Conservation (phyloP, 2,329 filamentous ascomycete genomes). For the Apiospora arundinis region DNA sequence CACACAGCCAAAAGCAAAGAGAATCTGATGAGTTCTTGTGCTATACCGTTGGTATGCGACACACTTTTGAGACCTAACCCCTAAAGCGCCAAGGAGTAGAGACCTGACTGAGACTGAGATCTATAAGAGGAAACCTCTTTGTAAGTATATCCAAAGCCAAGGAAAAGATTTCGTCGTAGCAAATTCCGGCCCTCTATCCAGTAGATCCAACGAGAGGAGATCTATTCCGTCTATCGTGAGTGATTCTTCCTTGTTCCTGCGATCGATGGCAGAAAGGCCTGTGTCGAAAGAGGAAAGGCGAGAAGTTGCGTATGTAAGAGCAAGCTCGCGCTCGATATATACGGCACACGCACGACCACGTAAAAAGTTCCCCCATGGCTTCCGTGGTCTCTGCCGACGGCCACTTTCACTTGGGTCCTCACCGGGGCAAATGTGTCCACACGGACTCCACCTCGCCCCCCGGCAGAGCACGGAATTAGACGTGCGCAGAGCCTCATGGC, state of each 20-base stretch:
- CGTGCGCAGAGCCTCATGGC: conserved; percentile 6
- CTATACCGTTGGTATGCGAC: not conserved
- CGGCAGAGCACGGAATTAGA: not conserved
- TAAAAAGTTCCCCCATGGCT: not conserved
- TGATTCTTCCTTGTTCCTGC: not conserved
- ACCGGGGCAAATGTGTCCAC: not conserved
- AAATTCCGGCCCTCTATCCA: not conserved
- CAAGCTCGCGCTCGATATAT: not conserved
- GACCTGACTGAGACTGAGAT: not conserved
- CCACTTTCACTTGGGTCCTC: not conserved
- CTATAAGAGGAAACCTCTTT: not conserved
- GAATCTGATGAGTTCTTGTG: not conserved
- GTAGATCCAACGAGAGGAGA: not conserved
- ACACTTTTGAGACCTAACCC: not conserved
- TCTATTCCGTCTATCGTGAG: conserved; percentile 5
- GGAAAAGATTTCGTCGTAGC: not conserved
- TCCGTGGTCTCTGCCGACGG: conserved; percentile 5
- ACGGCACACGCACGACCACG: not conserved
- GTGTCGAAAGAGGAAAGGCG: not conserved
- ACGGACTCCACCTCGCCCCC: not conserved
- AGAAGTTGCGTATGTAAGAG: not conserved
- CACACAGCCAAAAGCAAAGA: not conserved
- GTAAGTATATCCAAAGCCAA: conserved; percentile 7
- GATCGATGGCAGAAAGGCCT: not conserved
- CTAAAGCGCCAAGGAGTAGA: not conserved